Evolutionary conservation across 495 filamentous ascomycete genomes (phyloP).

Genomic region (Talaromyces proteolyticus): DNA sequence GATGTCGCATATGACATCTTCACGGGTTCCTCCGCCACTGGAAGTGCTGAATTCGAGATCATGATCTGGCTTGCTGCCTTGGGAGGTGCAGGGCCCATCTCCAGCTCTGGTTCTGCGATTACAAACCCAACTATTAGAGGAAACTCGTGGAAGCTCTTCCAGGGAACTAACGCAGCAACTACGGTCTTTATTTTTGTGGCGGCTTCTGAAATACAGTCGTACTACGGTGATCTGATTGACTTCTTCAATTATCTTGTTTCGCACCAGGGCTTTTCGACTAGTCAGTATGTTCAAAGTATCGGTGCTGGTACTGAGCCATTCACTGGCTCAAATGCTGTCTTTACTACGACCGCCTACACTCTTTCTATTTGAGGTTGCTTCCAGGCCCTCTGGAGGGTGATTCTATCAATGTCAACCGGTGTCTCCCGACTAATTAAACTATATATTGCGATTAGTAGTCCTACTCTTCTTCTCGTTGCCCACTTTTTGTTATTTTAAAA

Average conservation of each 20-base stretch:
- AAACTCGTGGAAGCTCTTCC: conserved; percentile 44
- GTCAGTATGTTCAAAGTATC: conserved; percentile 47
- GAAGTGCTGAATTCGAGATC: conserved; percentile 53
- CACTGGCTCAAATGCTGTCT: conserved; percentile 28
- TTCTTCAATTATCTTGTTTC: conserved; percentile 53
- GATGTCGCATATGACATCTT: conserved; percentile 65
- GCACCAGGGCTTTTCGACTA: conserved; percentile 39
- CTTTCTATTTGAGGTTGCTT: background rate
- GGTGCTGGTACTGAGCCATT: conserved; percentile 54
- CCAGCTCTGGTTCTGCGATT: conserved; percentile 47
- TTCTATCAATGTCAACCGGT: background rate
- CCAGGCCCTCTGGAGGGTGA: background rate
- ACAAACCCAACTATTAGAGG: conserved; percentile 47
- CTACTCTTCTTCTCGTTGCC: background rate
- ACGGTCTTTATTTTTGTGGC: conserved; percentile 58
- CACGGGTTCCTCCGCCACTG: conserved; percentile 38
- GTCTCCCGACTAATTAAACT: background rate
- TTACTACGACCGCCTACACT: conserved; percentile 32
- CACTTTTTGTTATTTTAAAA: background rate
- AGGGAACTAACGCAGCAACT: conserved; percentile 47
- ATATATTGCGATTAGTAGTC: background rate
- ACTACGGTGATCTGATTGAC: conserved; percentile 47
- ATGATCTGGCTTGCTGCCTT: conserved; percentile 65
- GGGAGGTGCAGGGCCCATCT: conserved; percentile 59
- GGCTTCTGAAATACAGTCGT: conserved; percentile 32